These are phyloP conservation scores for Candida ulmi DNA, from an alignment of 805 yeast genomes.

Conservation along the genomic window DNA sequence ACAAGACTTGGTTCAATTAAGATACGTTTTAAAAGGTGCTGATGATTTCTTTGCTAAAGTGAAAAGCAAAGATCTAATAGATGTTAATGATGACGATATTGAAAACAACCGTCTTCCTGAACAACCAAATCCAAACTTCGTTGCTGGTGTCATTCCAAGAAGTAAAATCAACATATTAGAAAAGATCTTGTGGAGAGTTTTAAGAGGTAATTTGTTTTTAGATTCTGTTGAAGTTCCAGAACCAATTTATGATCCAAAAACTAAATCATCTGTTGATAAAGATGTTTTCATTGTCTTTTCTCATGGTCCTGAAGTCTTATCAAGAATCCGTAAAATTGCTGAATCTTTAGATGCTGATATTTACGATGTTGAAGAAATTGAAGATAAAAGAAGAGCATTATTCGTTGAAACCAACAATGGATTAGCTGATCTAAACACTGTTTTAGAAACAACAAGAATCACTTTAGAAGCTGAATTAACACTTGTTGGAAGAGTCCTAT, in stretches of 20 bases:
- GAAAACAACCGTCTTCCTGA: constrained; percentile 19
- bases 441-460: constrained; percentile 55
- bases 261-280: constrained; percentile 56
- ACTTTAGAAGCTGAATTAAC: constrained; percentile 74
- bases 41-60: constrained; percentile 39
- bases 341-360: constrained; percentile 88
- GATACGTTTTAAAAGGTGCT: constrained; percentile 45
- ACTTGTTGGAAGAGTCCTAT: constrained; percentile 68
- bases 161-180: constrained; percentile 65
- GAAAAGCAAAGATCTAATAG: constrained; percentile 10
- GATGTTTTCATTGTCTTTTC: constrained; percentile 86
- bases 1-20: constrained; percentile 59
- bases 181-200: constrained; percentile 85
- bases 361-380: constrained; percentile 45
- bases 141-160: constrained; percentile 78
- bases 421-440: constrained; percentile 56
- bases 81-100: constrained; percentile 12
- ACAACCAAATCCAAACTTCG: constrained; percentile 40
- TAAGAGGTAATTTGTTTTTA: constrained; percentile 86
- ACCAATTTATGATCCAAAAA: constrained; percentile 60
- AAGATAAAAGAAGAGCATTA: constrained; percentile 63
- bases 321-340: constrained; percentile 74
- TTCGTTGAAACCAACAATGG: constrained; percentile 52
- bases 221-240: constrained; percentile 69
- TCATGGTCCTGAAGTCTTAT: constrained; percentile 74